Evolutionary conservation across 2,329 filamentous ascomycete genomes (phyloP).

Genomic region (Diaporthe sp.): DNA sequence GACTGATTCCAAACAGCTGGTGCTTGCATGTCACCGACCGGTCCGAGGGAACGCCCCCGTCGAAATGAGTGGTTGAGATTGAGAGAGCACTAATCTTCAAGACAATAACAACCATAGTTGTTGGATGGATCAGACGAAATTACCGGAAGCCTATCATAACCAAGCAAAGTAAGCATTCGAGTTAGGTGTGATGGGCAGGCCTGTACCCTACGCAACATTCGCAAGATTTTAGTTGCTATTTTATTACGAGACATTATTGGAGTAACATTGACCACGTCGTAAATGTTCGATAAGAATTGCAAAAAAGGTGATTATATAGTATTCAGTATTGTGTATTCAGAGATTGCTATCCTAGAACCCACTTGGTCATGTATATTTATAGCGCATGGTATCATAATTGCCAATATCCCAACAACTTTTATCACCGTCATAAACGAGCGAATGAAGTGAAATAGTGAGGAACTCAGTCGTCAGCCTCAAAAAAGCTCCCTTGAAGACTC

Average conservation of each 20-base stretch:
- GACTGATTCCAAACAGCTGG: not conserved
- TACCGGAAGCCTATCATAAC: not conserved
- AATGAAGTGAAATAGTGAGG: not conserved
- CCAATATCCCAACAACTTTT: not conserved
- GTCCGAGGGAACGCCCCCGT: not conserved
- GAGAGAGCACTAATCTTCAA: not conserved
- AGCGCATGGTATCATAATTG: not conserved
- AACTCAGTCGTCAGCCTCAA: conserved; percentile 50
- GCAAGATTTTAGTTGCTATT: not conserved
- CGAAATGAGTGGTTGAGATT: not conserved
- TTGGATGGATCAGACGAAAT: not conserved
- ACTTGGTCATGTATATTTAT: not conserved
- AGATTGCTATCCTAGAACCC: not conserved
- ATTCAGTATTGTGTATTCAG: conserved; percentile 7
- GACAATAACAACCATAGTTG: not conserved
- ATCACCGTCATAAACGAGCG: not conserved
- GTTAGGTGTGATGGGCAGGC: not conserved
- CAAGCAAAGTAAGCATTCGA: not conserved
- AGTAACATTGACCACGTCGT: not conserved
- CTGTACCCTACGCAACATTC: not conserved
- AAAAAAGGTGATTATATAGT: conserved; percentile 1
- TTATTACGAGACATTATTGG: not conserved
- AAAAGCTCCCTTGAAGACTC: conserved; percentile 57
- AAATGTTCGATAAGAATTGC: no score
- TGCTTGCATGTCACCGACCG: not conserved